Conservation (phyloP, 83 land plant species). For the Picea engelmannii region DNA sequence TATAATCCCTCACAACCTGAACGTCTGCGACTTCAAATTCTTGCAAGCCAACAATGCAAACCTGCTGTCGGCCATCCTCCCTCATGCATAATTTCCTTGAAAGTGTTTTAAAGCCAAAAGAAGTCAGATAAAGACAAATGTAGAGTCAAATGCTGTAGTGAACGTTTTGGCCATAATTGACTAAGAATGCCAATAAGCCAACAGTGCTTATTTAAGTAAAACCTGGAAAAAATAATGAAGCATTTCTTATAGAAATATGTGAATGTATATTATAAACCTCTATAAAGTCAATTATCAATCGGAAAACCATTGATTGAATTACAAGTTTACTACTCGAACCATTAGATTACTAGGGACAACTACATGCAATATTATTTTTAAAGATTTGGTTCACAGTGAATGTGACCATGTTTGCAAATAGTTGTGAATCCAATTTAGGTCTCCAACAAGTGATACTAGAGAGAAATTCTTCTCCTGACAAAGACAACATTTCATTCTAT, state of each 20-base stretch:
- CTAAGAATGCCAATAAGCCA: too few relatives aligned
- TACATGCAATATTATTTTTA: not conserved
- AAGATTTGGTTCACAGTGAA: not conserved
- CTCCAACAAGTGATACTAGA: not conserved
- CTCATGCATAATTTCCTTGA: constrained; percentile 82
- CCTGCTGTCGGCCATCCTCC: too few relatives aligned
- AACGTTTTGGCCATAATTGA: not conserved
- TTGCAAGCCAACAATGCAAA: too few relatives aligned
- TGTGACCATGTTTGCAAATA: not conserved
- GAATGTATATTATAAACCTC: too few relatives aligned
- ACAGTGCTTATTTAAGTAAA: too few relatives aligned
- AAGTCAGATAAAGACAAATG: not conserved
- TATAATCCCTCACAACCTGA: too few relatives aligned
- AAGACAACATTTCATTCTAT: not conserved
- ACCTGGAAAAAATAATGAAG: too few relatives aligned
- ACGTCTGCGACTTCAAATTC: too few relatives aligned
- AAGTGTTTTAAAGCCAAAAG: not conserved
- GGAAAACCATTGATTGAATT: too few relatives aligned
- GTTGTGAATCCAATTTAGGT: not conserved
- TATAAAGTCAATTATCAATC: not conserved
- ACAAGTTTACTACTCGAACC: not conserved
- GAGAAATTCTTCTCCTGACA: not conserved
- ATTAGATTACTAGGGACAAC: not conserved
- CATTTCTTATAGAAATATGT: too few relatives aligned
- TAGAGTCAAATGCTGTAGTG: not conserved